Evolutionary conservation across 768 basidiomycete species (phyloP), one percentile per base, ranked within the genome.

Genomic region (Suillus ampliporus): DNA sequence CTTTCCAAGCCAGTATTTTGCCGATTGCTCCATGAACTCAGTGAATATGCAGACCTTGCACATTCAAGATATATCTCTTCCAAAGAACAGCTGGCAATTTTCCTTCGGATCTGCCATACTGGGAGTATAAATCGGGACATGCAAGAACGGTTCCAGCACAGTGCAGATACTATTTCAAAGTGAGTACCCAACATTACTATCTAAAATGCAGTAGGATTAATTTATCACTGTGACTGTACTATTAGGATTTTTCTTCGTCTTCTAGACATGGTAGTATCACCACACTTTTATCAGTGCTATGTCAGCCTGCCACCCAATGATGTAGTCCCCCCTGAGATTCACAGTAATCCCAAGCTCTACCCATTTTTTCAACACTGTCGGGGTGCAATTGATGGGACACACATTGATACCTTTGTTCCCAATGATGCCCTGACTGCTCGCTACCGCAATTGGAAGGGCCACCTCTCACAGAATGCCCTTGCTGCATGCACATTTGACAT

Each of bases 331-430:
- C 34, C 46, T n/a, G 61, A 71, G 26, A 62, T 74, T 8, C 38
- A 34, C n/a, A 56, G 61, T 19, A 66, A 70, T 44, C 68, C 67
- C n/a, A 72, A 74, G 47, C 66, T 68, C 34, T 68, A 57, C 50
- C 73, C 73, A 14, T 74, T 70, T 60, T 71, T 75, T 58, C 46
- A 65, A 41, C 64, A 68, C 60, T 61, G 48, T 10, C 47, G 70
- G 40, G 69, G 71, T 57, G 72, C 68, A 3, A 60, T 74, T 34
- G 71, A 76, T 72, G 74, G 76, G 11, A 72, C 68, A 3, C 71
- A 68, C 26, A 64, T 76, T 40, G 37, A 69, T 65, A 67, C 62
- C 19, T 70, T 61, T 61, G 70, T 74, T 5, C 64, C 66, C 1
- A 57, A 60, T 13, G 46, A 53, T 15, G 61, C 64, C 13, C 46